Evolutionary conservation across 306 rosid genomes (phyloP).

Genomic region (Datisca glomerata): DNA sequence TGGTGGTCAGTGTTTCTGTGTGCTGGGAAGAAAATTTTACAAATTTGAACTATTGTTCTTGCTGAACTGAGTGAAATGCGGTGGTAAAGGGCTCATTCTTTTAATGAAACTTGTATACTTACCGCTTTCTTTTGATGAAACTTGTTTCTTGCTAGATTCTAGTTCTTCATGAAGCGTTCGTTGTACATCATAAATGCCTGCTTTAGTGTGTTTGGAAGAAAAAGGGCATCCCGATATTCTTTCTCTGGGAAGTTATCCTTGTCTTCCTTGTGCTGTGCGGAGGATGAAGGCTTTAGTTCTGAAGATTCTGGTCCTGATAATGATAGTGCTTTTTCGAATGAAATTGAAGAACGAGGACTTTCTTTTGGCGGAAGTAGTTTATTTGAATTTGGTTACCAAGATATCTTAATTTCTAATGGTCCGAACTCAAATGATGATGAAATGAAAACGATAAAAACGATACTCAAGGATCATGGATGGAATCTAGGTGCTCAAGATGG

Average conservation of each 20-base stretch:
- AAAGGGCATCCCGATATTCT: slow-evolving; percentile 10
- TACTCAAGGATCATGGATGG: slow-evolving; percentile 18
- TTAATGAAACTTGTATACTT: no score
- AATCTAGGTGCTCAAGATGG: slow-evolving; percentile 13
- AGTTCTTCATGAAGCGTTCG: not conserved
- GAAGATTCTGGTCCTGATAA: slow-evolving; percentile 8
- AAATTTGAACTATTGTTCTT: no score
- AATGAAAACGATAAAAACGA: slow-evolving; percentile 11
- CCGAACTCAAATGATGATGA: slow-evolving; percentile 3
- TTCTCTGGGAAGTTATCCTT: slow-evolving; percentile 4
- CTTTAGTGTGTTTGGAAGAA: slow-evolving; percentile 15
- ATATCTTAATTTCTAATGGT: not conserved
- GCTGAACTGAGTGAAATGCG: no score
- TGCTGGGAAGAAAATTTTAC: no score
- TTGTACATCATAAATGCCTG: not conserved
- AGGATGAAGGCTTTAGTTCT: slow-evolving; percentile 8
- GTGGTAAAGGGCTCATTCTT: no score
- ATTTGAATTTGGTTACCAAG: slow-evolving; percentile 2
- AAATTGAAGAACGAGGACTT: slow-evolving; percentile 6
- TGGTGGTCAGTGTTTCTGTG: no score
- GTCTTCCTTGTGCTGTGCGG: slow-evolving; percentile 10
- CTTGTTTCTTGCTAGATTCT: not conserved
- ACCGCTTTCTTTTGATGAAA: not conserved
- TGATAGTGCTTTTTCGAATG: not conserved
- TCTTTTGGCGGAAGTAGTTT: slow-evolving; percentile 4